phyloP scores from a whole-genome alignment of 805 yeast genomes.

The Kodamaea kakaduensis region DNA sequence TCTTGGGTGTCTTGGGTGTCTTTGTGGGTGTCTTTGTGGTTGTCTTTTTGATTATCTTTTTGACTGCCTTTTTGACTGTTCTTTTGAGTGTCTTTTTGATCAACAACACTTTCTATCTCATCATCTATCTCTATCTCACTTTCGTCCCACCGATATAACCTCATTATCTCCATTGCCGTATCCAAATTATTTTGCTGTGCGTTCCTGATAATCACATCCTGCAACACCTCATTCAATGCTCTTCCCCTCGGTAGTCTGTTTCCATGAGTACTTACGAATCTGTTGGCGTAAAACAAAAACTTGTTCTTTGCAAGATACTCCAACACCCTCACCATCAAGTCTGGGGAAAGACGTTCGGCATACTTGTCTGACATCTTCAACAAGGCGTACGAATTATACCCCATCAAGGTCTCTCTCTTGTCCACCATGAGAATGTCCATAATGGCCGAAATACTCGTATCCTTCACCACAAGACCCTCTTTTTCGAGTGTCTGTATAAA shows the following conservation, averaged over 20 bases:
- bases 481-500: conserved; percentile 6
- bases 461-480: neutral
- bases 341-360: conserved; percentile 1
- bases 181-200: conserved; percentile 7
- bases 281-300: conserved; percentile 11
- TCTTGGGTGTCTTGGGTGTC: no score
- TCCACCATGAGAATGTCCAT: conserved; percentile 8
- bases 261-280: conserved; percentile 1
- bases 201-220: conserved; percentile 8
- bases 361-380: conserved; percentile 8
- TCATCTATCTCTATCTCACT: no score
- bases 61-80: neutral
- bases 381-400: conserved; percentile 9
- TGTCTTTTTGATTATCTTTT: neutral
- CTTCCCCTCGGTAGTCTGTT: neutral
- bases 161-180: conserved; percentile 9
- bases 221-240: conserved; percentile 4
- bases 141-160: neutral
- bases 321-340: conserved; percentile 2
- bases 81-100: no score
- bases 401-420: neutral
- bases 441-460: neutral
- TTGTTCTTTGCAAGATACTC: conserved; percentile 7
- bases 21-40: no score
- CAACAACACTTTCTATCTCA: neutral